Percentiles rank a stretch among this genome's conserved stretches.
Conservation (phyloP, 2,329 filamentous ascomycete genomes). For the Xylariales sp. region DNA sequence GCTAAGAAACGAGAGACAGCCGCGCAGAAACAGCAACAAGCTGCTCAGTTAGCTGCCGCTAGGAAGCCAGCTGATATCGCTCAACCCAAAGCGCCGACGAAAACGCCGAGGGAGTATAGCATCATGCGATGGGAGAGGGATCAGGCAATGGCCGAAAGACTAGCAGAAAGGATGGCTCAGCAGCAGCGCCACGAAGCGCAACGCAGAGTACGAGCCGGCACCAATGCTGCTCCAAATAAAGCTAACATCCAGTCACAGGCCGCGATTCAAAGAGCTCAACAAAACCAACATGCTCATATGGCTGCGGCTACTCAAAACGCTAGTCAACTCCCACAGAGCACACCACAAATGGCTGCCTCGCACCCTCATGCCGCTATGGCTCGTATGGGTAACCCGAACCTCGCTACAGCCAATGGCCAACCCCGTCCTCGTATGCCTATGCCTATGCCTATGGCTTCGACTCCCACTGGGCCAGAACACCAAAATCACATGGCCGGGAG, state of each 20-base stretch:
- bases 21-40: constrained; percentile 88
- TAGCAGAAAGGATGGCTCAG: constrained; percentile 69
- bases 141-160: constrained; percentile 70
- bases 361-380: constrained; percentile 52
- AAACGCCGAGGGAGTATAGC: constrained; percentile 92
- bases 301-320: constrained; percentile 55
- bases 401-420: constrained; percentile 60
- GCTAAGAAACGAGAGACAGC: constrained; percentile 92
- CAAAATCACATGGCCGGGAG: constrained; percentile 63
- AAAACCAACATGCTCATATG: constrained; percentile 58
- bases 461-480: constrained; percentile 61
- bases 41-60: constrained; percentile 78
- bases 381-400: constrained; percentile 58
- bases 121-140: constrained; percentile 89
- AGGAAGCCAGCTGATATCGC: constrained; percentile 80
- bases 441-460: constrained; percentile 60
- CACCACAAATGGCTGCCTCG: constrained; percentile 50
- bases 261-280: constrained; percentile 60
- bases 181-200: constrained; percentile 66
- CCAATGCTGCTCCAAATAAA: constrained; percentile 37
- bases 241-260: constrained; percentile 51
- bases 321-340: constrained; percentile 52
- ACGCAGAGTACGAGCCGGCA: constrained; percentile 61
- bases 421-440: constrained; percentile 64
- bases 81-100: constrained; percentile 63